phyloP scores from a whole-genome alignment of 352 stramenopile species.

The Globisporangium middletonii region DNA sequence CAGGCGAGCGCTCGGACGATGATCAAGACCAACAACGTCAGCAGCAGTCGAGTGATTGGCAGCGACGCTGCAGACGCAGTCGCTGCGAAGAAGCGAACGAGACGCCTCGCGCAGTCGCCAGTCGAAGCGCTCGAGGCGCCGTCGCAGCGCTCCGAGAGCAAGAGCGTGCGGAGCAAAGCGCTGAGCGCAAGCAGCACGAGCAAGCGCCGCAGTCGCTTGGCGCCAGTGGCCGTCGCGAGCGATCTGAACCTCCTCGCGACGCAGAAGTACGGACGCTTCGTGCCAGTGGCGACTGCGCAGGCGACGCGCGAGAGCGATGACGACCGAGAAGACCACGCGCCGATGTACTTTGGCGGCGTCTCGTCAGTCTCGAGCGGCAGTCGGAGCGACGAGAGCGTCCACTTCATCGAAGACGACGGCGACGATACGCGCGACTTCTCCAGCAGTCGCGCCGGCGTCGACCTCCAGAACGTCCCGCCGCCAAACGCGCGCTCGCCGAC shows the following conservation, averaged over 20 bases:
- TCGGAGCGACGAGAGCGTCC: conserved; percentile 45
- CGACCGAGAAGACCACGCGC: neutral
- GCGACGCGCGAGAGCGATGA: neutral
- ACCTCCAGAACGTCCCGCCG: conserved; percentile 15
- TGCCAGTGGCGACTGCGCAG: conserved; percentile 7
- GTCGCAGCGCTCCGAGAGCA: neutral
- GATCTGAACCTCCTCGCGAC: conserved; percentile 25
- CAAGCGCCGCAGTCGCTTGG: neutral
- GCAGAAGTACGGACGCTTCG: conserved; percentile 35
- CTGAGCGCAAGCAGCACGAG: neutral
- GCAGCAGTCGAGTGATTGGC: neutral
- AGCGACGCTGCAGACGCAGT: neutral
- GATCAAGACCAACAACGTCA: neutral
- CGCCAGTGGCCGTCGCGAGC: neutral
- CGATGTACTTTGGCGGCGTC: conserved; percentile 54
- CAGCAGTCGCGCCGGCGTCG: conserved; percentile 20
- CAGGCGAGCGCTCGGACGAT: neutral
- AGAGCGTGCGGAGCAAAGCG: neutral
- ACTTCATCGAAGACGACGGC: conserved; percentile 52
- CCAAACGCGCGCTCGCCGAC: conserved; percentile 1
- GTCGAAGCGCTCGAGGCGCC: neutral
- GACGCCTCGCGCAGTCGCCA: conserved; percentile 6
- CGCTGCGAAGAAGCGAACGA: conserved; percentile 25
- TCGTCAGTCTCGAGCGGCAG: conserved; percentile 64
- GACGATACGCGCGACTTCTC: conserved; percentile 44